These are phyloP conservation scores for Pulicaria dysenterica DNA, from an alignment of 129 eudicot genomes.

Conservation along the genomic window DNA sequence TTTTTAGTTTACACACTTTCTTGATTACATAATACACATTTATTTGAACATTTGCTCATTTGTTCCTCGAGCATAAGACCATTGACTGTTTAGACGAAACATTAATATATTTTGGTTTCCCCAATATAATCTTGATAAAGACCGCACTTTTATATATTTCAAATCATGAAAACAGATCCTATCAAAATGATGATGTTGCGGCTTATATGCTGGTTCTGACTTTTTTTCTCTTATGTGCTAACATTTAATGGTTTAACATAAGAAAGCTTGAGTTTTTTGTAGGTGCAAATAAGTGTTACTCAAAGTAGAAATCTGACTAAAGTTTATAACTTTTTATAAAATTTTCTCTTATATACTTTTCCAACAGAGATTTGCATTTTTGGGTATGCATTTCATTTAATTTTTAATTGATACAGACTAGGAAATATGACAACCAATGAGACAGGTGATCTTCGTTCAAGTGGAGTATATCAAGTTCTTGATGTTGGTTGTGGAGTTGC, in stretches of 20 bases:
- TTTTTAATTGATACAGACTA: constrained; percentile 56
- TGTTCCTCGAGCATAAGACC: constrained; percentile 10
- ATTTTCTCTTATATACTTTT: background rate
- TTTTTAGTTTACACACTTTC: constrained; percentile 13
- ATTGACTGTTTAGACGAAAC: background rate
- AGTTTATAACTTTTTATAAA: background rate
- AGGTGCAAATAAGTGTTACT: background rate
- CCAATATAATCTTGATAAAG: background rate
- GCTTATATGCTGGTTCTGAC: background rate
- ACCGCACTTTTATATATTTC: background rate
- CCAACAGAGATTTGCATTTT: background rate
- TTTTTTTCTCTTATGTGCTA: background rate
- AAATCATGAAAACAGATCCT: background rate
- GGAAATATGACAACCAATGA: constrained; percentile 89
- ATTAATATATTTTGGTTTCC: background rate
- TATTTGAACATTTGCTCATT: background rate
- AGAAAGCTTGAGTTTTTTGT: background rate
- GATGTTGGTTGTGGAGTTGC: constrained; percentile 99
- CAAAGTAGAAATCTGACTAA: background rate
- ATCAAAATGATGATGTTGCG: constrained; percentile 2
- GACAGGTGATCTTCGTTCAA: constrained; percentile 68
- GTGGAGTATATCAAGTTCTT: constrained; percentile 85
- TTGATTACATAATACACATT: background rate
- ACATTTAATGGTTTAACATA: background rate
- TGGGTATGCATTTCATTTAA: background rate